These are phyloP conservation scores for Sporothrix humicola DNA, from an alignment of 2,329 filamentous ascomycete genomes.

Conservation along the genomic window DNA sequence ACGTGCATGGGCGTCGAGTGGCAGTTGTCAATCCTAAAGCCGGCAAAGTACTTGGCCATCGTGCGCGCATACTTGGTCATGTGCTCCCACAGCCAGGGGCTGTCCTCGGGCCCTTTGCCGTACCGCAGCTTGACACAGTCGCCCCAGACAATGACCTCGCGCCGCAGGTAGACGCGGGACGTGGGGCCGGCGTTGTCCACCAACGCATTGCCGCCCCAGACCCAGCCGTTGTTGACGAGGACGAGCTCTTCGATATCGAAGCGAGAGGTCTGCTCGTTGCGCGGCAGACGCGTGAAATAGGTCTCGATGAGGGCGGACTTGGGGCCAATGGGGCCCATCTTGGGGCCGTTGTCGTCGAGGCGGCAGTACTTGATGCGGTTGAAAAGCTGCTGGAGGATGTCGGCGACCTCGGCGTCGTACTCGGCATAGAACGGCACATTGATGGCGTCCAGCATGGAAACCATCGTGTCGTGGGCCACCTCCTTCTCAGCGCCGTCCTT, in stretches of 20 bases:
- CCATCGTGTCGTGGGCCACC: conserved; percentile 60
- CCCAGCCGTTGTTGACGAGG: conserved; percentile 96
- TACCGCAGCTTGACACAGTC: conserved; percentile 98
- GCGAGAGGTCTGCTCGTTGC: conserved; percentile 74
- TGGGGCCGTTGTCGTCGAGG: conserved; percentile 89
- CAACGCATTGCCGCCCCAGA: conserved; percentile 95
- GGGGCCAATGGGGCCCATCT: conserved; percentile 76
- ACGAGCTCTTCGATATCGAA: conserved; percentile 78
- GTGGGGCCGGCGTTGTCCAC: conserved; percentile 89
- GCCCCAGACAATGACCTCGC: conserved; percentile 97
- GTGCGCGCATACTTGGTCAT: conserved; percentile 92
- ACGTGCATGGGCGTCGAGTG: conserved; percentile 95
- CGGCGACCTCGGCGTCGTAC: conserved; percentile 81
- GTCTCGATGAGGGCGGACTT: conserved; percentile 85
- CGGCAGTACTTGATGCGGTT: conserved; percentile 95
- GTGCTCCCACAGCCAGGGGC: conserved; percentile 91
- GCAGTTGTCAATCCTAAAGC: conserved; percentile 96
- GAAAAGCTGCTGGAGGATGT: conserved; percentile 88
- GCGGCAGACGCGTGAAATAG: conserved; percentile 89
- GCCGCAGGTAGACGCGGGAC: conserved; percentile 89
- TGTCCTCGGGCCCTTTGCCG: conserved; percentile 78
- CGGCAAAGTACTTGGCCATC: conserved; percentile 93
- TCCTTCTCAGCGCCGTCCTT: conserved; percentile 62
- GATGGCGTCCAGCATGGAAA: conserved; percentile 75
- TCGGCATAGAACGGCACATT: conserved; percentile 91